Evolutionary conservation across 1,284 basidiomycete species (phyloP), one percentile per base, ranked within the genome.

Genomic region (Tilletiopsis washingtonensis): DNA sequence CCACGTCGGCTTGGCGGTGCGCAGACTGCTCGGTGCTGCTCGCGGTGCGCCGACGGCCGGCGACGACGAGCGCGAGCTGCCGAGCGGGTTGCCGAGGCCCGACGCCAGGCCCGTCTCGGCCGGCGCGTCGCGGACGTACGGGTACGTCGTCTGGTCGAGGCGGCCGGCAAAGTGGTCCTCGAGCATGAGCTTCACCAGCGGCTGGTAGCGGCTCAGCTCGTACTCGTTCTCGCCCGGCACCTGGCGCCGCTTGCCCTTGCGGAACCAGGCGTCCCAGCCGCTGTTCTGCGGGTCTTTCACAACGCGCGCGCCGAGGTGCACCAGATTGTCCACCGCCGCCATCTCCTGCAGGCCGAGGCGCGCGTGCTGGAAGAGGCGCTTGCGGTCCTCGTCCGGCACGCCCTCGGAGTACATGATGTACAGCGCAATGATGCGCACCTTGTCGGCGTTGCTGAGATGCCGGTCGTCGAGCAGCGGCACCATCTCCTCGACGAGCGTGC

Each of bases 331-430:
- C 42, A 97, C 81, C 26, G 90, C 87, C 67, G 97, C 93, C 77
- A 94, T 91, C 71, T 99, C 94, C 20, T 86, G 80, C 47, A 91
- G 75, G 3, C 82, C 81, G 41, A 99, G 76, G 27, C 89, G 80
- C n/a, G 94, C 94, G 73, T 99, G 94, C 73, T 97, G 91, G 74
- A 93, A 98, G 52, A 99, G 75, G 51, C 94, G 79, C 56, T 91
- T 82, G 49, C 89, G 82, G 75, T 99, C 94, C 71, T 98, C 94
- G 52, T 97, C 93, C 17, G 93, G 91, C 7, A 98, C 93, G 41
- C 94, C 94, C 65, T 98, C 93, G 40, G 91, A 84, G 75, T 86
- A 83, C 74, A 96, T 84, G 65, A 98, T 90, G 75, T 98, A 99
- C 15, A 98, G 78, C 5, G 93, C 89, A 55, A 99, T 88, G 65